Evolutionary conservation across 768 basidiomycete genomes (phyloP).

Genomic region (Royoungia palumana): DNA sequence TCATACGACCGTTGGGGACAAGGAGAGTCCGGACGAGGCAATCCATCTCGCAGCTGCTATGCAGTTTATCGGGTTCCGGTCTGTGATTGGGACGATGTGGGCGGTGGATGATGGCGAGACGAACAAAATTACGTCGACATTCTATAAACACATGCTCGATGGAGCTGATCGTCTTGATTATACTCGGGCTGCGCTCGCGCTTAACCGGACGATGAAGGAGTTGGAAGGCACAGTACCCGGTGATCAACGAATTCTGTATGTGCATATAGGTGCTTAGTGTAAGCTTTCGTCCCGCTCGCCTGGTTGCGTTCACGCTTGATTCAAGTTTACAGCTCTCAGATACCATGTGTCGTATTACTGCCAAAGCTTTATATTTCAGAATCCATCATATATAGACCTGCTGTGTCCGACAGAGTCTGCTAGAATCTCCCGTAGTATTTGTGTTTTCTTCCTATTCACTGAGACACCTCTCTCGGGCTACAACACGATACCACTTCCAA

Average conservation of each 20-base stretch:
- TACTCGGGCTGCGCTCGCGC: conserved; percentile 2
- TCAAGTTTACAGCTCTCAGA: no score
- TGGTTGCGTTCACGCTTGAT: no score
- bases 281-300: no score
- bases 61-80: background rate
- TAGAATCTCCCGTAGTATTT: no score
- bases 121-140: conserved; percentile 1
- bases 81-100: conserved; percentile 16
- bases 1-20: background rate
- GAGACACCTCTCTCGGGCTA: no score
- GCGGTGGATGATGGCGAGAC: conserved; percentile 6
- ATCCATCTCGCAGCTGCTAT: background rate
- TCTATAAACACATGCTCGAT: conserved; percentile 8
- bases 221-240: background rate
- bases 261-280: conserved; percentile 14
- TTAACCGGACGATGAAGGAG: conserved; percentile 6
- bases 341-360: no score
- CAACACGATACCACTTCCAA: no score
- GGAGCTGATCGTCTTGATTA: conserved; percentile 1
- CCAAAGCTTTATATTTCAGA: no score
- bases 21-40: background rate
- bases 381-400: no score
- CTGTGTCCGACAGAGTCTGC: no score
- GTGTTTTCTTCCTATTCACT: no score
- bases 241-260: conserved; percentile 13